A percentile compares a stretch with the other conserved stretches of the same genome.
phyloP scores from a whole-genome alignment of 345 rosid genomes.

The Chamaenerion angustifolium region DNA sequence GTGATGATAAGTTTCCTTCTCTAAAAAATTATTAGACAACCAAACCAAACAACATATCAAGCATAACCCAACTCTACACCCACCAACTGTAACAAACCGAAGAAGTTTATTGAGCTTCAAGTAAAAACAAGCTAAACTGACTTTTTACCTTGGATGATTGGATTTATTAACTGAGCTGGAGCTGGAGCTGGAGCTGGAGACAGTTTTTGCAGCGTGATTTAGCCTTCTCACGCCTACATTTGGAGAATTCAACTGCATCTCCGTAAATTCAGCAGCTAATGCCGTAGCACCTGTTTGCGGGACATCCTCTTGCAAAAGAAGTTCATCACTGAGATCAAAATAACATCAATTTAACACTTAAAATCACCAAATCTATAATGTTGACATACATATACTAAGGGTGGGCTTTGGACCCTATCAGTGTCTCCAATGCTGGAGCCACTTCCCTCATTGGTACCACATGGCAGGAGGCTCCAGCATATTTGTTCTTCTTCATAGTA shows the following conservation, averaged over 20 bases:
- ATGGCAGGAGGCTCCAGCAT: too few relatives aligned
- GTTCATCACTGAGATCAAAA: conserved; percentile 52
- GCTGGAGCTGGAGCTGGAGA: conserved; percentile 12
- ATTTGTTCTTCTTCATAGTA: too few relatives aligned
- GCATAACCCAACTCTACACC: neutral
- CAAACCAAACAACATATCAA: neutral
- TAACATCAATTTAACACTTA: neutral
- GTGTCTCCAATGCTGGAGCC: too few relatives aligned
- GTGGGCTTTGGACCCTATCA: too few relatives aligned
- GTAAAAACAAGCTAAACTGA: too few relatives aligned
- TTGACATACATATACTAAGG: neutral
- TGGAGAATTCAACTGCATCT: conserved; percentile 54
- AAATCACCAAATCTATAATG: neutral
- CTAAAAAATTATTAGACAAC: conserved; percentile 23
- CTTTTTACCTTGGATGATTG: conserved; percentile 46
- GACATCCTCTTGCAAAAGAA: conserved; percentile 78
- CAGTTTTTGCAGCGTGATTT: conserved; percentile 27
- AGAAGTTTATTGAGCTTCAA: too few relatives aligned
- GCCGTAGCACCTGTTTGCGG: conserved; percentile 22
- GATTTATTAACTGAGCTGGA: conserved; percentile 11
- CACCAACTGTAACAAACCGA: too few relatives aligned
- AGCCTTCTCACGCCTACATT: conserved; percentile 44
- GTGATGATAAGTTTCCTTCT: conserved; percentile 25
- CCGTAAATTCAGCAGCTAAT: conserved; percentile 49
- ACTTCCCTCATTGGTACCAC: too few relatives aligned